Conservation (phyloP, 768 basidiomycete genomes). For the Gloeophyllum trabeum region DNA sequence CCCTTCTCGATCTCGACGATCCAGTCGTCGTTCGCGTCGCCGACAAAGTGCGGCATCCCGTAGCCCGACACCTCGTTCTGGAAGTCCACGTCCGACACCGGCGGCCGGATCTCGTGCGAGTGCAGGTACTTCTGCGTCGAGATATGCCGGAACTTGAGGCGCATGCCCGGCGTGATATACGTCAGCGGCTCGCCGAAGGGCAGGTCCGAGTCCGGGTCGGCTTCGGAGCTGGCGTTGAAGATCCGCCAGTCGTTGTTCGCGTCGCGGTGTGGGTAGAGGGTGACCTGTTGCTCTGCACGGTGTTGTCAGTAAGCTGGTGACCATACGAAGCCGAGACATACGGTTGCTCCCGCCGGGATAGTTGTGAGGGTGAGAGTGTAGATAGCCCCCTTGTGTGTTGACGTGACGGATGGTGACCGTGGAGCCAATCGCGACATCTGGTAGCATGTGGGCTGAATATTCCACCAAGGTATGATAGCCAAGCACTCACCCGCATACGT, state of each 20-base stretch:
- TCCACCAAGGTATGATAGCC: background rate
- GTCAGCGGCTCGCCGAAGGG: slow-evolving; percentile 34
- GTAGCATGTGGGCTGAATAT: background rate
- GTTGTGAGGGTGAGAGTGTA: slow-evolving; percentile 87
- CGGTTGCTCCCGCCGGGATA: slow-evolving; percentile 90
- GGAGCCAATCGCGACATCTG: slow-evolving; percentile 83
- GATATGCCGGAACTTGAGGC: slow-evolving; percentile 75
- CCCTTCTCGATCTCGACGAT: slow-evolving; percentile 75
- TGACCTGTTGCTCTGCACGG: slow-evolving; percentile 86
- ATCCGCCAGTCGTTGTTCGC: slow-evolving; percentile 91
- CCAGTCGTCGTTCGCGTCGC: slow-evolving; percentile 94
- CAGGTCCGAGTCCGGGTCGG: slow-evolving; percentile 35
- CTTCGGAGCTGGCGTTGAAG: slow-evolving; percentile 54
- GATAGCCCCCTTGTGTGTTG: slow-evolving; percentile 97
- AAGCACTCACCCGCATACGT: slow-evolving; percentile 74
- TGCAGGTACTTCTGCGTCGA: slow-evolving; percentile 80
- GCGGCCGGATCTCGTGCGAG: slow-evolving; percentile 90
- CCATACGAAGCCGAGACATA: slow-evolving; percentile 25
- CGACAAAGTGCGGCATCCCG: slow-evolving; percentile 74
- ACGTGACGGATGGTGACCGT: slow-evolving; percentile 76
- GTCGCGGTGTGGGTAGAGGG: slow-evolving; percentile 98
- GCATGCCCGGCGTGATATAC: slow-evolving; percentile 52
- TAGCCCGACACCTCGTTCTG: slow-evolving; percentile 98
- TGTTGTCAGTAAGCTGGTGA: background rate
- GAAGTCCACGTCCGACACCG: slow-evolving; percentile 95